These are phyloP conservation scores for Monosporozyma unispora DNA, from an alignment of 805 yeast genomes.

Conservation along the genomic window DNA sequence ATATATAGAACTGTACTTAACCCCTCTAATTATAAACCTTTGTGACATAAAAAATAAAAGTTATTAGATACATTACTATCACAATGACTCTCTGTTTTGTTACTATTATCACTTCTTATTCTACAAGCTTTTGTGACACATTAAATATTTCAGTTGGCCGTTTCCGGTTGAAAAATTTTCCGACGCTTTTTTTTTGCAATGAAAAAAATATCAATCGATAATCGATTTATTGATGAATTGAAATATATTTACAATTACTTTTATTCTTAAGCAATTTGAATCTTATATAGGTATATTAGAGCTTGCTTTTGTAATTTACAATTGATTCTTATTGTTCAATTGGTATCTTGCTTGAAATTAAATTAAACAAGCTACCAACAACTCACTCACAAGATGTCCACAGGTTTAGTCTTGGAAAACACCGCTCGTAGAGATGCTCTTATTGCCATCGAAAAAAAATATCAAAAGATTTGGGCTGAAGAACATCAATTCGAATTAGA, in stretches of 20 bases:
- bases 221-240: background rate
- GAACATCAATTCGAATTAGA: slow-evolving; percentile 79
- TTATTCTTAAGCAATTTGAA: background rate
- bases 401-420: slow-evolving; percentile 37
- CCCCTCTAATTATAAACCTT: background rate
- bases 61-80: background rate
- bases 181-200: background rate
- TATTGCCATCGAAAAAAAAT: slow-evolving; percentile 78
- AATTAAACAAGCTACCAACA: background rate
- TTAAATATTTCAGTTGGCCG: background rate
- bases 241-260: background rate
- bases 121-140: background rate
- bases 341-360: background rate
- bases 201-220: background rate
- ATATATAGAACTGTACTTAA: slow-evolving; percentile 9
- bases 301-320: background rate
- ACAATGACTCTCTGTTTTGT: too few species aligned
- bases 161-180: slow-evolving; percentile 1
- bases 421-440: slow-evolving; percentile 94
- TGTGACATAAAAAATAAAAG: background rate
- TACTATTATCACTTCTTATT: too few species aligned
- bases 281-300: background rate
- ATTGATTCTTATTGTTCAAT: background rate
- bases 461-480: slow-evolving; percentile 80
- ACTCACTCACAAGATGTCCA: slow-evolving; percentile 14